A percentile compares a stretch with the other conserved stretches of the same genome.
Conservation (phyloP, 306 rosid species). For the Medicago ruthenica region DNA sequence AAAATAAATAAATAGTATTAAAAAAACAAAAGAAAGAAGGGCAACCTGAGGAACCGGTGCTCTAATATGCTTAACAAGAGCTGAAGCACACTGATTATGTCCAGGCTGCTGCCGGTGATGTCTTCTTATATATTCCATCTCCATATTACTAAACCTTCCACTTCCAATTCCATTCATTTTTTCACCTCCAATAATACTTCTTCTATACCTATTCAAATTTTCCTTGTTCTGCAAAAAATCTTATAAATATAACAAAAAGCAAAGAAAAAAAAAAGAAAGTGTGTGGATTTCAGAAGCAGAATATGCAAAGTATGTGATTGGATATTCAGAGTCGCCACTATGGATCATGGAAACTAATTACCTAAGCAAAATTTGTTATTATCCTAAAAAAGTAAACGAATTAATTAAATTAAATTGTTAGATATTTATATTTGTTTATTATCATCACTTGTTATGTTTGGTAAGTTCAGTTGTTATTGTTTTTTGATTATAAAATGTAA, state of each 20-base stretch:
- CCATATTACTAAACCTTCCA: conserved; percentile 64
- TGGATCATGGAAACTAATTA: not conserved
- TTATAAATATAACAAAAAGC: too few relatives aligned
- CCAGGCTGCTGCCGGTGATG: conserved; percentile 74
- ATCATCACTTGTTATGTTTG: conserved; percentile 2
- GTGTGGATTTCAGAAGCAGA: not conserved
- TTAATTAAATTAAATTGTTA: not conserved
- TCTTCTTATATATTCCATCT: conserved; percentile 71
- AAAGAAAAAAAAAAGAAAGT: too few relatives aligned
- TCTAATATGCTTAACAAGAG: conserved; percentile 79
- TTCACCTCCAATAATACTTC: not conserved
- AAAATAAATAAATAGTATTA: not conserved
- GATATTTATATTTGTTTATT: not conserved
- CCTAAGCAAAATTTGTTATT: not conserved
- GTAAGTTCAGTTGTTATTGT: not conserved
- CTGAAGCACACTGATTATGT: conserved; percentile 84
- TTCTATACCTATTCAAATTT: not conserved
- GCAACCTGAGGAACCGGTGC: conserved; percentile 86
- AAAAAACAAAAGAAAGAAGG: not conserved
- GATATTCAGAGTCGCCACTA: not conserved
- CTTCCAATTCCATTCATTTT: conserved; percentile 56
- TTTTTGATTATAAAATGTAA: not conserved
- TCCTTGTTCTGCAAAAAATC: too few relatives aligned
- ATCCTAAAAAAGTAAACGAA: conserved; percentile 5
- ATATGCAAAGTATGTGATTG: not conserved